phyloP scores from a whole-genome alignment of 2,329 filamentous ascomycete genomes.

The Beauveria pseudobassiana region DNA sequence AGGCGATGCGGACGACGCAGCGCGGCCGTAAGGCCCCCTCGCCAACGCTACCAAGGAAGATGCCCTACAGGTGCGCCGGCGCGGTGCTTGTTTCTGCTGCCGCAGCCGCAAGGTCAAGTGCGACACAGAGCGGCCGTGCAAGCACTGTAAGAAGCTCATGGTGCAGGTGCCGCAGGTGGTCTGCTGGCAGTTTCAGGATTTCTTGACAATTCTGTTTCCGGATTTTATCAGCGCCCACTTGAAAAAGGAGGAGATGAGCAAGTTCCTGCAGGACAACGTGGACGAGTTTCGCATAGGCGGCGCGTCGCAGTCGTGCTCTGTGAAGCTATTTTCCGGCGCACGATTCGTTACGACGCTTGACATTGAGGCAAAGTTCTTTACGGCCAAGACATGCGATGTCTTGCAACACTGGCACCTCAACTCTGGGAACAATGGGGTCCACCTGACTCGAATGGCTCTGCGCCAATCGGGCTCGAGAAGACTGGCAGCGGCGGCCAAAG shows the following conservation, averaged over 20 bases:
- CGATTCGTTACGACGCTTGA: conserved; percentile 37
- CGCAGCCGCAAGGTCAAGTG: conserved; percentile 53
- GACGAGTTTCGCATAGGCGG: conserved; percentile 35
- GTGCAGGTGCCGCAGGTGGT: conserved; percentile 44
- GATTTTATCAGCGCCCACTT: conserved; percentile 44
- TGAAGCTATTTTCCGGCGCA: conserved; percentile 42
- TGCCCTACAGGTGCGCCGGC: conserved; percentile 45
- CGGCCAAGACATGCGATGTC: conserved; percentile 38
- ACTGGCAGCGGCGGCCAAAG: conserved; percentile 29
- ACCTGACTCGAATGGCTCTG: conserved; percentile 35
- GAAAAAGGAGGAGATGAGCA: conserved; percentile 39
- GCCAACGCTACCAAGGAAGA: conserved; percentile 47
- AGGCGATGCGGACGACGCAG: conserved; percentile 44
- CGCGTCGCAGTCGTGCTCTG: conserved; percentile 31
- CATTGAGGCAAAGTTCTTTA: conserved; percentile 46
- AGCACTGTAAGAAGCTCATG: conserved; percentile 47
- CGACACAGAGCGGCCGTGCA: conserved; percentile 47
- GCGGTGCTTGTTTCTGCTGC: conserved; percentile 53
- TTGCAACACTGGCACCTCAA: conserved; percentile 44
- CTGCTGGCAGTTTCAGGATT: conserved; percentile 54
- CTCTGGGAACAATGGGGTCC: conserved; percentile 28
- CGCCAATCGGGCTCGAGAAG: conserved; percentile 44
- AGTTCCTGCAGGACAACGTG: conserved; percentile 43
- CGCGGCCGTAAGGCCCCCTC: conserved; percentile 48
- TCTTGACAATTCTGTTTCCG: conserved; percentile 44